phyloP scores from a whole-genome alignment of 306 rosid genomes.

The peach (Prunus persica) region Prunus_persica_NCBIv2 NC_034012.1:5169501-5170000 shows the following conservation, averaged over 20 bases:
- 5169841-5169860: background rate
- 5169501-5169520: too few species aligned
- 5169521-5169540: too few species aligned
- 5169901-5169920: background rate
- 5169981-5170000: too few species aligned
- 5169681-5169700: slow-evolving; percentile 6
- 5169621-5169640: background rate
- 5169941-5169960: background rate
- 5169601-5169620: background rate
- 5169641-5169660: slow-evolving; percentile 5
- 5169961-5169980: background rate
- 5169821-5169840: slow-evolving; percentile 21
- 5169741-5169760: slow-evolving; percentile 17
- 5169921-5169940: background rate
- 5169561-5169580: too few species aligned
- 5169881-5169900: background rate
- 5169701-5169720: background rate
- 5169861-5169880: slow-evolving; percentile 9
- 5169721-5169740: background rate
- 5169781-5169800: background rate
- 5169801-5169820: slow-evolving; percentile 12
- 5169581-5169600: too few species aligned
- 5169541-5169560: too few species aligned
- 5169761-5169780: slow-evolving; percentile 34
- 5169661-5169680: background rate